Evolutionary conservation across 1,139 yeast species (phyloP), one percentile per base, ranked within the genome.

Genomic region (Yamadazyma friedrichii): DNA sequence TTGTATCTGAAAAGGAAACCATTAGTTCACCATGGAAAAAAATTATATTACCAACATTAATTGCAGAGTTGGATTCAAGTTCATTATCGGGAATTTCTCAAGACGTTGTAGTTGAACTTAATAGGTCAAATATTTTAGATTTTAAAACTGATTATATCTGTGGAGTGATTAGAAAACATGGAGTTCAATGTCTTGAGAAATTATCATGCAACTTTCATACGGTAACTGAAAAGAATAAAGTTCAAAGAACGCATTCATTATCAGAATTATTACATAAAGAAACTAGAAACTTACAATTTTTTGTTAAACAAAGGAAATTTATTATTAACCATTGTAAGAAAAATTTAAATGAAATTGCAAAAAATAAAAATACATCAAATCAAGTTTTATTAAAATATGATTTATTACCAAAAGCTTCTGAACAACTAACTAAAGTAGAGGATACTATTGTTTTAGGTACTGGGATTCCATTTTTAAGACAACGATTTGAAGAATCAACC

Each of bases 91-190:
- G 26, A 15, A 3, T 34, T 26, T 34, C 36, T 4, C 36, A 34
- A 34, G 31, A 34, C 4, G 9, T 12, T 3, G 11, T 26, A 9
- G 24, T 26, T 8, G 36, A 34, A 26, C 15, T 34, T 9, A 27
- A 35, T 20, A 17, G 28, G 8, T n/a, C 9, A 9, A 36, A 36
- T n/a, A 22, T 36, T 13, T 24, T 12, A 13, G 12, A 17, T 39
- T 15, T n/a, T 13, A 49, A 41, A 29, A 41, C 46, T 30, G 59
- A 56, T 33, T 56, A 47, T 36, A 47, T 47, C 15, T 56, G 61
- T 44, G 56, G 57, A 6, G 60, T 54, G 2, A 27, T 20, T 2
- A 42, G 47, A 3, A 36, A 39, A 17, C 11, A 30, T 31, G 43
- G 49, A 28, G 35, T 9, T 36, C 44, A 11, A 37, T 55, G 60